Percentiles rank a stretch among this genome's conserved stretches.
These are phyloP conservation scores for Daldinia eschscholtzii DNA, from an alignment of 2,329 filamentous ascomycete species.

Conservation along the genomic window DNA sequence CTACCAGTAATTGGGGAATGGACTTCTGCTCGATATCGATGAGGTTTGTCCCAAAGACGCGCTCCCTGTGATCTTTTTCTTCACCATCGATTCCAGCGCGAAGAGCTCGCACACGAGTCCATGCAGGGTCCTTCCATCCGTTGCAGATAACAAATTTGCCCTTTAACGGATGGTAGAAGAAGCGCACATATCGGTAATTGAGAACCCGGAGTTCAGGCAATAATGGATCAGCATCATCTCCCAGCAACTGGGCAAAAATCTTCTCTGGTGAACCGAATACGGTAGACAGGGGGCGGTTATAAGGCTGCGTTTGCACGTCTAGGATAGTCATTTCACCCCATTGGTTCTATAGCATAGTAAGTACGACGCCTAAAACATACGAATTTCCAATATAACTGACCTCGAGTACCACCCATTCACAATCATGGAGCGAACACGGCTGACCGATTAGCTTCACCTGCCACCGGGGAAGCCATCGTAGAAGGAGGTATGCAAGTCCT, in stretches of 20 bases:
- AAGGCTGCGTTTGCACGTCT: constrained; percentile 67
- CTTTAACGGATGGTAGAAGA: constrained; percentile 88
- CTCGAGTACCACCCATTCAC: constrained; percentile 93
- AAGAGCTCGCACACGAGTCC: constrained; percentile 82
- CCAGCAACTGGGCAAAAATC: constrained; percentile 64
- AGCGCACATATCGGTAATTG: constrained; percentile 93
- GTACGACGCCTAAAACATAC: constrained; percentile 5
- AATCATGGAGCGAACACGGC: constrained; percentile 76
- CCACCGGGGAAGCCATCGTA: constrained; percentile 93
- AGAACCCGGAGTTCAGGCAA: constrained; percentile 80
- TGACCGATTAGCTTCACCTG: constrained; percentile 81
- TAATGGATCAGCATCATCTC: constrained; percentile 82
- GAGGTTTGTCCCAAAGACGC: constrained; percentile 88
- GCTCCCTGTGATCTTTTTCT: constrained; percentile 84
- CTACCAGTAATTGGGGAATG: constrained; percentile 82
- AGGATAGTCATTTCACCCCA: constrained; percentile 93
- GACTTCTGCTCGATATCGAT: constrained; percentile 96
- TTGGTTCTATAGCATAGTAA: constrained; percentile 74
- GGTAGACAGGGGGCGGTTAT: constrained; percentile 68
- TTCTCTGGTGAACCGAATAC: constrained; percentile 78
- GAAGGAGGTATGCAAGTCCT: constrained; percentile 84
- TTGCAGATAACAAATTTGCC: constrained; percentile 90
- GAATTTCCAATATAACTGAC: constrained; percentile 56
- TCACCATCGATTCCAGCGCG: constrained; percentile 87
- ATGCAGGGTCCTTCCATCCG: constrained; percentile 93